Base-by-base conservation (phyloP, 1,284 basidiomycete species). In the Tilletia setariae region DNA sequence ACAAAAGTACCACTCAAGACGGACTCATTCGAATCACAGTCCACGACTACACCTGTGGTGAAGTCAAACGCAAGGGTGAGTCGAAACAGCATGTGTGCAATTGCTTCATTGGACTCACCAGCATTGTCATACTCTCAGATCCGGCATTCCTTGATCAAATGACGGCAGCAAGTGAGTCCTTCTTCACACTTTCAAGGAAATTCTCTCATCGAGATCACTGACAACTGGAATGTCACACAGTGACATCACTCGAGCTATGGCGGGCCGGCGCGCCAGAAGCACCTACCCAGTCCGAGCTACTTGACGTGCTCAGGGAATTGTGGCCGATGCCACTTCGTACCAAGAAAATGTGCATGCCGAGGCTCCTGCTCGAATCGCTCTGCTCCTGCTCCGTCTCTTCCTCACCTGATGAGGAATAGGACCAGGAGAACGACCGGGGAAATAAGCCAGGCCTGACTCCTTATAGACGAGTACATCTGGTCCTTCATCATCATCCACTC, bases 311-410 rank as follows among this genome's bases (percentile, higher is more conserved):
- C 13, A n/a, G 15, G 51, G 51, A 53, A 28, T 13, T 53, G 23
- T 53, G 51, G 51, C 51, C 51, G 2, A 15, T 21, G 51, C 51
- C 51, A 28, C 21, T 53, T 11, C n/a, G 51, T 11, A 53, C 51
- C 21, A 53, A 53, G 51, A 53, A 53, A 23, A 53, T 53, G 51
- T 53, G 51, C 51, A 53, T 28, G 51, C 51, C 51, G n/a, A 21
- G 51, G 28, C 51, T 53, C 28, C 3, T 53, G 6, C 51, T 53
- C 51, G 51, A 53, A 23, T 21, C 51, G 16, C 51, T 25, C 13
- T 53, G 51, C 51, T 28, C 16, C 7, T 53, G 51, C 11, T 40
- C 35, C 6, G 35, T 40, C 4, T 6, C 11, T 11, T 4, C 35
- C 35, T 40, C 35, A 40, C 35, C 35, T 4, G 35, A 40, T 40